Percentiles rank a stretch among this genome's conserved stretches.
Evolutionary conservation across 176 grass and related monocot species (phyloP).

Genomic region (Triticum monococcum): DNA sequence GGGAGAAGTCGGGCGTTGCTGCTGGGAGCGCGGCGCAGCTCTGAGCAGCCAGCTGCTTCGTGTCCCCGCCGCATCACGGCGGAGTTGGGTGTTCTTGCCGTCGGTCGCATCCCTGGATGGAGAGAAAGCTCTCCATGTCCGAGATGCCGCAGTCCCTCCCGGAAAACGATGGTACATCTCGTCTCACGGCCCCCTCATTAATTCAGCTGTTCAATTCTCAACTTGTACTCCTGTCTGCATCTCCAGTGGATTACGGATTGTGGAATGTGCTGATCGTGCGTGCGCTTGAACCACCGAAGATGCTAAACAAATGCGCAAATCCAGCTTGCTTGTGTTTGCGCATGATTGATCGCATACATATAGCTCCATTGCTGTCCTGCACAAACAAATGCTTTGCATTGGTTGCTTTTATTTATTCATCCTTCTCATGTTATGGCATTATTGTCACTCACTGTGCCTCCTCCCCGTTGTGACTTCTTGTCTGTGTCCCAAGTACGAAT

Average conservation of each 20-base stretch:
- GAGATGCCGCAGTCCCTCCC: conserved; percentile 38
- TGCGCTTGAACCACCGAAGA: background rate
- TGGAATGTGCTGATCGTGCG: background rate
- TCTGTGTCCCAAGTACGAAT: conserved; percentile 39
- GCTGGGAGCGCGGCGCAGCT: background rate
- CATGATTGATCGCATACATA: conserved; percentile 11
- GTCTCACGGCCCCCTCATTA: background rate
- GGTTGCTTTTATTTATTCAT: background rate
- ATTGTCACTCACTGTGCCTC: conserved; percentile 36
- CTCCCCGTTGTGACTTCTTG: conserved; percentile 9
- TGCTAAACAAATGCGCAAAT: background rate
- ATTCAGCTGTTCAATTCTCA: background rate
- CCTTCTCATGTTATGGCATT: conserved; percentile 25
- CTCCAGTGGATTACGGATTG: background rate
- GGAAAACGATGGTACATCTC: conserved; percentile 38
- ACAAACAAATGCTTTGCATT: conserved; percentile 9
- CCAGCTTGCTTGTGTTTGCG: background rate
- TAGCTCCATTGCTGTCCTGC: background rate
- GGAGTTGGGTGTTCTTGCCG: background rate
- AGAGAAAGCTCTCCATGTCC: conserved; percentile 45
- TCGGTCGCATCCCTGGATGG: background rate
- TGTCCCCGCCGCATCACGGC: background rate
- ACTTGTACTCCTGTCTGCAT: background rate
- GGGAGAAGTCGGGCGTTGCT: background rate
- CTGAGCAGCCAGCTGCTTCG: conserved; percentile 19